Evolutionary conservation across 1,139 yeast genomes (phyloP), one percentile per base, ranked within the genome.

Genomic region (Zygoascus sp.): DNA sequence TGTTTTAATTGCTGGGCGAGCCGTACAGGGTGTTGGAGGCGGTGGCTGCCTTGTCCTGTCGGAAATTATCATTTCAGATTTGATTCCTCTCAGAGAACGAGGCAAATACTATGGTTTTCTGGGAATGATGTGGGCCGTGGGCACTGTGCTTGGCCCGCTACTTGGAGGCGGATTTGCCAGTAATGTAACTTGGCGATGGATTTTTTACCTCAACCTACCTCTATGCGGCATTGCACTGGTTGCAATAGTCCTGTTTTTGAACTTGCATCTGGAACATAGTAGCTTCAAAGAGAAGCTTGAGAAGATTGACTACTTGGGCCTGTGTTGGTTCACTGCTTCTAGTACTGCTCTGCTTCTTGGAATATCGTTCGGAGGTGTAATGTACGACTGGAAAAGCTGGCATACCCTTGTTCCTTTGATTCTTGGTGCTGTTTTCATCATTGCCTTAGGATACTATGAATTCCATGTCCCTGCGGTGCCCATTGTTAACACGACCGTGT

Each of bases 141-240:
- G 82, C 0, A 70, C 79, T 21, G 82, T 83, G 1, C 58, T 74
- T 35, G 89, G 88, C 1, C 90, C 90, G 0, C 68, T 82, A 45
- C 62, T 82, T 37, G 88, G 89, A 13, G 89, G 89, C 21, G 81
- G 82, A 0, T 76, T 81, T 55, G 73, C 85, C 2, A 60, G 77
- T 7, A 70, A 76, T 44, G 80, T 77, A 1, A 69, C 79, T 13
- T 84, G 92, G 92, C 72, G 92, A 60, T 83, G 90, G 90, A 79
- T 86, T 56, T 84, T 83, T 62, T 84, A 79, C 62, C 72, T 84
- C 56, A 83, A 83, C 60, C 64, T 84, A 49, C 88, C 90, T 3
- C 66, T 82, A 40, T 85, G 86, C 15, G 89, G 83, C 0, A 53
- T 74, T 4, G 81, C 84, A 0, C 63, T 75, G 15, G 60, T 65